Base-by-base conservation (phyloP, 2,329 filamentous ascomycete genomes). In the Fusarium pininemorale region DNA sequence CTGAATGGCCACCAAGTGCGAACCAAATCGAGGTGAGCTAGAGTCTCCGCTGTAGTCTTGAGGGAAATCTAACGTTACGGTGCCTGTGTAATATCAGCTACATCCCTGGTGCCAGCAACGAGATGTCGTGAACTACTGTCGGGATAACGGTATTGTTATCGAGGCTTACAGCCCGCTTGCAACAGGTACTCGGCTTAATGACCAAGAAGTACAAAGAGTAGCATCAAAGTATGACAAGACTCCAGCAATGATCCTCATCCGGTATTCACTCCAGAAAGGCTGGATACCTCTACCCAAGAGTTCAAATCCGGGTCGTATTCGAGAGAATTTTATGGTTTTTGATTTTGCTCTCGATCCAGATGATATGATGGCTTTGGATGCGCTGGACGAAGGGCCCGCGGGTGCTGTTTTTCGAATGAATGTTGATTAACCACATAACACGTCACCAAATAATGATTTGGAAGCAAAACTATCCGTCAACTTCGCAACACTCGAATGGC, bases 251-350 rank as follows among this genome's bases (percentile, higher is more conserved):
- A 83, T 94, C 10, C 82, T 95, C 72, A 85, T 95, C 24, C 86
- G 92, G 68, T 95, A 92, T 79, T 88, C 88, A 69, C 80, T 94
- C 78, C 91, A 94, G 78, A 94, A 93, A 83, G 87, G 85, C 15
- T 93, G 90, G 89, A 86, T 91, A 22, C 90, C 91, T 24, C 80
- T 93, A 64, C 90, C 91, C 26, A 93, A 93, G 84, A 92, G 90
- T 67, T 89, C 89, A 60, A 87, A 85, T 6, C 84, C 86, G 0
- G 86, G 86, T 15, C 85, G 90, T 16, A 93, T 93, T 72, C 84
- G 81, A 58, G 84, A 87, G 65, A 93, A 93, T 77, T 85, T 86
- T 1, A 83, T 90, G 62, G 85, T 93, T 0, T 93, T 88, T 79
- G 85, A 85, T 61, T 93, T 93, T 78, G 83, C 86, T 38, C 82